Evolutionary conservation across 352 stramenopile species (phyloP), one percentile per base, ranked within the genome.

Genomic region (Pseudoperonospora humuli): DNA sequence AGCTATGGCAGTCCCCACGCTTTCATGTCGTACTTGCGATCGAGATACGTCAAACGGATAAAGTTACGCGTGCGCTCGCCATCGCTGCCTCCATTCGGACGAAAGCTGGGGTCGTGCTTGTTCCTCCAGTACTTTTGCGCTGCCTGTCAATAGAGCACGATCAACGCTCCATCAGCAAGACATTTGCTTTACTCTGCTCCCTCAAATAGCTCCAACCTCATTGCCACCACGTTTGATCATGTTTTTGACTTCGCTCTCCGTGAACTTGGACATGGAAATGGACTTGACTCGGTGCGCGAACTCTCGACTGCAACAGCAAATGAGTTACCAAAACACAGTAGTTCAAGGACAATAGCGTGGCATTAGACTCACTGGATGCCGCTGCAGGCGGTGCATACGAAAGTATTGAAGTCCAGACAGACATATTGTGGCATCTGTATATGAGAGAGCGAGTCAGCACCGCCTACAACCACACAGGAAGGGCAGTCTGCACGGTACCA

Each of bases 211-310:
- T 50, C 66, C 17, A 23, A 91, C 75, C 51, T 96, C 81, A 39
- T 97, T 97, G 29, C 88, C 88, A 23, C 85, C 86, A 39, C 77
- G 70, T 51, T 91, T 88, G 38, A 95, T 51, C 56, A 94, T 79
- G 44, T 83, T 91, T 44, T 87, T 88, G 18, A 96, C 77, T 40
- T 97, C 88, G 7, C 81, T 86, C 42, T 96, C 84, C 3, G 86
- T 87, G 46, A 96, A 97, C 50, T 93, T 96, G 40, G 86, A 94
- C 74, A 96, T 93, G 41, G 86, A 96, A 55, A 97, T 93, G 43
- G 84, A 95, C 57, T 97, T 97, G 44, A 97, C 83, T 11, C 88
- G 81, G 47, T 97, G 88, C 5, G 76, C 84, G 58, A 97, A 97
- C 60, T 96, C 86, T 17, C 88, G 84, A 45, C 83, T 92, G 44